Evolutionary conservation across 1,139 yeast genomes (phyloP), one percentile per base, ranked within the genome.

Genomic region (Nematodospora anomalae): DNA sequence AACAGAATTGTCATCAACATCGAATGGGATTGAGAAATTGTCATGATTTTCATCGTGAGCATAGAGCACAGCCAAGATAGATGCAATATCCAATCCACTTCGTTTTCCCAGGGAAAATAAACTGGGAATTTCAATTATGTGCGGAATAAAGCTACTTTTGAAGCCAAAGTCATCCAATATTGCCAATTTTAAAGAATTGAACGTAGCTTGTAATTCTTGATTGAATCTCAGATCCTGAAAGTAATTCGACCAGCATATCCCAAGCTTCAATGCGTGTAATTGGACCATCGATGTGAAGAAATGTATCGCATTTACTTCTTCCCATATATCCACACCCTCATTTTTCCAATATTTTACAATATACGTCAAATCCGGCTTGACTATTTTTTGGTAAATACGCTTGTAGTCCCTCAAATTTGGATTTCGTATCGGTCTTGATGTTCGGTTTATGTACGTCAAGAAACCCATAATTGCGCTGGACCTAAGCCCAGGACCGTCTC

Each of bases 401-500:
- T 63, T 47, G 6, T 44, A 44, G 35, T 60, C 52, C 33, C 42
- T 42, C 41, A 62, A 55, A 16, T 35, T 51, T 63, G 3, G 53
- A 12, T 30, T 21, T 2, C 12, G 5, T 2, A 25, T 22, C 3
- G 30, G 22, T 4, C 21, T 8, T 5, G 7, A 7, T 8, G 29
- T 28, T 10, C 31, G 16, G 16, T 32, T 26, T 15, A 41, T 33
- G 13, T 30, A 38, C n/a, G 24, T 20, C 42, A 87, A 52, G 55
- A 78, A 87, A 44, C 76, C 75, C 32, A 77, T 59, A 21, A 83
- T 71, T 1, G 96, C 72, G 35, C 82, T 71, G 3, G 81, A 73
- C 47, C 97, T 71, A 40, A 90, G 68, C 0, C 95, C 94, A 0
- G 97, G 97, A 0, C 97, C 97, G 58, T 92, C 98, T 44, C 88